These are phyloP conservation scores for Simmondsia chinensis DNA, from an alignment of 148 eudicot species.

Conservation along the genomic window DNA sequence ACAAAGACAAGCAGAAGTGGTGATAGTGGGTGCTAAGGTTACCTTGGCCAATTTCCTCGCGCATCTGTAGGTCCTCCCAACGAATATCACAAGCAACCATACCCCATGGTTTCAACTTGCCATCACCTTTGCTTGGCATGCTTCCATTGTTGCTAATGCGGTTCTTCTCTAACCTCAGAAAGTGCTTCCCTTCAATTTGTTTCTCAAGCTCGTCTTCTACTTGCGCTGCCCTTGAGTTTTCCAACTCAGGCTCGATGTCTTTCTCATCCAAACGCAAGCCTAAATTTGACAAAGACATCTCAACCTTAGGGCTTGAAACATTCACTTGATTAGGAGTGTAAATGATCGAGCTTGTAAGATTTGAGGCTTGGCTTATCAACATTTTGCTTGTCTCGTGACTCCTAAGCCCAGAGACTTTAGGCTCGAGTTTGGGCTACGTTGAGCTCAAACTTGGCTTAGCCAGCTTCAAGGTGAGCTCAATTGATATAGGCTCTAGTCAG, in stretches of 20 bases:
- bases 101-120: slow-evolving; percentile 13
- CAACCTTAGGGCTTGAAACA: slow-evolving; percentile 2
- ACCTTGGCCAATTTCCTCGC: slow-evolving; percentile 60
- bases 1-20: no score
- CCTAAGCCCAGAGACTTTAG: no score
- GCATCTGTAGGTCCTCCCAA: slow-evolving; percentile 50
- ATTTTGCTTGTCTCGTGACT: no score
- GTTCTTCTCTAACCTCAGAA: slow-evolving; percentile 16
- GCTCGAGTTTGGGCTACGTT: no score
- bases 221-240: slow-evolving; percentile 7
- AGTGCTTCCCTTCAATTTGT: slow-evolving; percentile 9
- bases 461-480: no score
- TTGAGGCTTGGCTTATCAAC: no score
- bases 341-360: no score
- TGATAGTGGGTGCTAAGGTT: no score
- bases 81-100: slow-evolving; percentile 29
- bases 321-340: slow-evolving; percentile 10
- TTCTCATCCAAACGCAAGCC: not conserved
- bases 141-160: slow-evolving; percentile 13
- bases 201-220: slow-evolving; percentile 7
- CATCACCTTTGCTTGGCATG: slow-evolving; percentile 20
- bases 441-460: no score
- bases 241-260: slow-evolving; percentile 14
- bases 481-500: no score
- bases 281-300: slow-evolving; percentile 4